Percentiles rank a stretch among this genome's conserved stretches.
Conservation (phyloP, 768 basidiomycete species). For the Rossbeevera mucosa region DNA sequence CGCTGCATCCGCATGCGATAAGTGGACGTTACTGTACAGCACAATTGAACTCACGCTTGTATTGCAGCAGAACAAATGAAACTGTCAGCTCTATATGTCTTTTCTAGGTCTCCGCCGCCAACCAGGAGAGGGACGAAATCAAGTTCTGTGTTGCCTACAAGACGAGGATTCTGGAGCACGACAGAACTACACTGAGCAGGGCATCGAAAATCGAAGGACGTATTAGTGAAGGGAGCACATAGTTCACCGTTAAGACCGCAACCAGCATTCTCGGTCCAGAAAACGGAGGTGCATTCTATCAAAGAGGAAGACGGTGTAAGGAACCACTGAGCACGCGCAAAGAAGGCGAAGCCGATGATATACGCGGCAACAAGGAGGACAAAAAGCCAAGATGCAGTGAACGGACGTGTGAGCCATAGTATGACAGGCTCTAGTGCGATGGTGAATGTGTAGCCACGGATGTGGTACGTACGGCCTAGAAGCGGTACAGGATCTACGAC, state of each 20-base stretch:
- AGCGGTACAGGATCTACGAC: constrained; percentile 49
- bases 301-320: constrained; percentile 59
- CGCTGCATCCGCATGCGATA: constrained; percentile 37
- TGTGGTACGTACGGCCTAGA: constrained; percentile 45
- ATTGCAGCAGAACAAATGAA: constrained; percentile 83
- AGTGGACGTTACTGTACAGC: constrained; percentile 4
- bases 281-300: constrained; percentile 64
- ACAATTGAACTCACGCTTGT: constrained; percentile 56
- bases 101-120: constrained; percentile 72
- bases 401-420: constrained; percentile 45
- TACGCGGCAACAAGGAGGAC: constrained; percentile 53
- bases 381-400: constrained; percentile 54
- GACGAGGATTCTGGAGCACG: constrained; percentile 66
- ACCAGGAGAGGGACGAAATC: constrained; percentile 73
- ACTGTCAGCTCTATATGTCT: constrained; percentile 77
- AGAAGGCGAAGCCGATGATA: constrained; percentile 69
- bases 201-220: constrained; percentile 72
- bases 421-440: constrained; percentile 53
- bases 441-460: constrained; percentile 34
- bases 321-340: constrained; percentile 69
- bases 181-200: constrained; percentile 65
- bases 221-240: constrained; percentile 62
- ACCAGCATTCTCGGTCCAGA: constrained; percentile 62
- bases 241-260: constrained; percentile 68
- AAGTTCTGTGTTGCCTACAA: constrained; percentile 62